Conservation (phyloP, 1,284 basidiomycete genomes). For the Moesziomyces sp. region DNA sequence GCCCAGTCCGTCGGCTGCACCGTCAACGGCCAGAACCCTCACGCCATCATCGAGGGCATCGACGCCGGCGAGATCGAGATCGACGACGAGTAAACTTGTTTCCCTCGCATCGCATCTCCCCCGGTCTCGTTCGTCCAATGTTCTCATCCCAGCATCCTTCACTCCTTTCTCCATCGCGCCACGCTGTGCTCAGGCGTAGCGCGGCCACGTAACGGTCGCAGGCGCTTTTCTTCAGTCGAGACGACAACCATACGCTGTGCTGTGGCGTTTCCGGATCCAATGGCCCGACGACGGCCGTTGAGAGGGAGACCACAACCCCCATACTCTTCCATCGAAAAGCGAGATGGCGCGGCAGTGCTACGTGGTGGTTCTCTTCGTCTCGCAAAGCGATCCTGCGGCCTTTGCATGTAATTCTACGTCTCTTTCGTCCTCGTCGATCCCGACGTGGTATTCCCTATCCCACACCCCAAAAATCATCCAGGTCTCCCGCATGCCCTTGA, state of each 20-base stretch:
- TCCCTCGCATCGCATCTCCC: slow-evolving; percentile 14
- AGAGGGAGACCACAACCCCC: slow-evolving; percentile 12
- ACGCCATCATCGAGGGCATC: slow-evolving; percentile 96
- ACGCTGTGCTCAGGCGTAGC: no score
- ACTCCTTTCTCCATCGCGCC: neutral
- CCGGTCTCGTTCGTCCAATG: slow-evolving; percentile 1
- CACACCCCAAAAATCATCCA: slow-evolving; percentile 11
- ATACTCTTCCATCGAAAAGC: slow-evolving; percentile 30
- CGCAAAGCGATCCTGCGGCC: neutral
- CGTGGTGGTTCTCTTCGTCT: neutral
- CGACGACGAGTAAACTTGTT: slow-evolving; percentile 59
- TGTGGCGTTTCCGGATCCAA: slow-evolving; percentile 1
- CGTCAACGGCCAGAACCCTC: slow-evolving; percentile 90
- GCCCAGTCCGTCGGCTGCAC: slow-evolving; percentile 93
- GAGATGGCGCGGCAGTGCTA: slow-evolving; percentile 25
- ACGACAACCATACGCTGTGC: no score
- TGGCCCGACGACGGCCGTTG: neutral
- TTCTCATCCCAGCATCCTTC: slow-evolving; percentile 6
- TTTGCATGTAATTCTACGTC: slow-evolving; percentile 44
- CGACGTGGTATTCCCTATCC: no score
- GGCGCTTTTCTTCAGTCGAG: no score
- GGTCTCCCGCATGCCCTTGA: neutral
- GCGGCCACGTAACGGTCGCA: no score
- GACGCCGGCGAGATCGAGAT: slow-evolving; percentile 87
- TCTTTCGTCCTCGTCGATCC: slow-evolving; percentile 1